phyloP scores from a whole-genome alignment of 306 rosid genomes.

The Lathyrus aphaca region DNA sequence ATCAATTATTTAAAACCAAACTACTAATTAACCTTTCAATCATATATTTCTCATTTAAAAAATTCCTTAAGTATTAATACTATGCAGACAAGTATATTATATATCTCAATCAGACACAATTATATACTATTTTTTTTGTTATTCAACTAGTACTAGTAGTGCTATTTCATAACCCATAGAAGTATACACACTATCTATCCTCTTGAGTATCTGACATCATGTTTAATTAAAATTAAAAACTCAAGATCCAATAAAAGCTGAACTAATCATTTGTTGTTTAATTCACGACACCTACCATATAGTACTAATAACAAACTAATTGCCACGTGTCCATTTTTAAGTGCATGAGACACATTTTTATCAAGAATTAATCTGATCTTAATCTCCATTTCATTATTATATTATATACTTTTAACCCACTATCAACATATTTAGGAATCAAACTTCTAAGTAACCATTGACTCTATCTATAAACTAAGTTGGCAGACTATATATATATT shows the following conservation, averaged over 20 bases:
- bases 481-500: conserved; percentile 34
- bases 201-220: conserved; percentile 7
- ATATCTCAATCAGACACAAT: too few relatives aligned
- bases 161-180: background rate
- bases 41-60: too few relatives aligned
- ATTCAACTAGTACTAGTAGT: background rate
- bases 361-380: conserved; percentile 36
- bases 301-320: conserved; percentile 8
- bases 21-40: too few relatives aligned
- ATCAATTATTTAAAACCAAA: too few relatives aligned
- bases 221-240: conserved; percentile 20
- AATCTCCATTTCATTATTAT: conserved; percentile 27
- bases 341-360: conserved; percentile 30
- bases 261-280: conserved; percentile 47
- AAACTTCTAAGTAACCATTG: conserved; percentile 42
- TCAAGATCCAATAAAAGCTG: conserved; percentile 45
- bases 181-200: background rate
- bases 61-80: too few relatives aligned
- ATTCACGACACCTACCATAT: conserved; percentile 37
- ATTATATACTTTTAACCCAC: background rate
- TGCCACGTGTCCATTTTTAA: conserved; percentile 37
- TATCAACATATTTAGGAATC: conserved; percentile 25
- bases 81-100: too few relatives aligned
- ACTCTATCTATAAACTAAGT: conserved; percentile 39
- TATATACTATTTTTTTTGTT: background rate